Evolutionary conservation across 805 yeast species (phyloP).

Genomic region (Saccharomycopsis selenospora): DNA sequence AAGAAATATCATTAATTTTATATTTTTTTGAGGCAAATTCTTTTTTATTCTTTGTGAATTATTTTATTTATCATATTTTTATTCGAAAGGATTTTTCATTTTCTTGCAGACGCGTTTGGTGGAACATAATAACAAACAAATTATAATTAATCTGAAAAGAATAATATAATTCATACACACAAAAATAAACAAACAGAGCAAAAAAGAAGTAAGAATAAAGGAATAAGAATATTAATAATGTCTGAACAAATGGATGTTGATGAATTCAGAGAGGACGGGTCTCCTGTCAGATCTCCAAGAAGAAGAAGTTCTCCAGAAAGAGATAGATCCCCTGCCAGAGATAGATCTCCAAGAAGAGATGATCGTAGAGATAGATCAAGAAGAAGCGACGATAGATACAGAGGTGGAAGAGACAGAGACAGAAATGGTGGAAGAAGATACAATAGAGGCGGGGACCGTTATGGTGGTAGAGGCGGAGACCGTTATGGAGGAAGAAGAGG

Average conservation of each 20-base stretch:
- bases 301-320: slow-evolving; percentile 26
- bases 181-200: not conserved
- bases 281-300: slow-evolving; percentile 21
- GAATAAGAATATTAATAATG: no score
- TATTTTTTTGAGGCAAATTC: no score
- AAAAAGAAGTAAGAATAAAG: not conserved
- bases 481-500: slow-evolving; percentile 17
- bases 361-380: slow-evolving; percentile 34
- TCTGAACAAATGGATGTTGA: slow-evolving; percentile 56
- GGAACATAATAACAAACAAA: no score
- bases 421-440: slow-evolving; percentile 29
- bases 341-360: slow-evolving; percentile 14
- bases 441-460: slow-evolving; percentile 27
- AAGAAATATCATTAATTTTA: no score
- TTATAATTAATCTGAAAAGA: not conserved
- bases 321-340: slow-evolving; percentile 20
- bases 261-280: slow-evolving; percentile 38
- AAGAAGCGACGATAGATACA: slow-evolving; percentile 33
- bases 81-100: no score
- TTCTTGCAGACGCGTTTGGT: no score
- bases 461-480: slow-evolving; percentile 27
- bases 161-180: not conserved
- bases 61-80: no score
- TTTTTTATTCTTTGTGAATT: no score
- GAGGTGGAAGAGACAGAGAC: slow-evolving; percentile 28